These are phyloP conservation scores for Kuraishia borneana DNA, from an alignment of 805 yeast genomes.

Conservation along the genomic window DNA sequence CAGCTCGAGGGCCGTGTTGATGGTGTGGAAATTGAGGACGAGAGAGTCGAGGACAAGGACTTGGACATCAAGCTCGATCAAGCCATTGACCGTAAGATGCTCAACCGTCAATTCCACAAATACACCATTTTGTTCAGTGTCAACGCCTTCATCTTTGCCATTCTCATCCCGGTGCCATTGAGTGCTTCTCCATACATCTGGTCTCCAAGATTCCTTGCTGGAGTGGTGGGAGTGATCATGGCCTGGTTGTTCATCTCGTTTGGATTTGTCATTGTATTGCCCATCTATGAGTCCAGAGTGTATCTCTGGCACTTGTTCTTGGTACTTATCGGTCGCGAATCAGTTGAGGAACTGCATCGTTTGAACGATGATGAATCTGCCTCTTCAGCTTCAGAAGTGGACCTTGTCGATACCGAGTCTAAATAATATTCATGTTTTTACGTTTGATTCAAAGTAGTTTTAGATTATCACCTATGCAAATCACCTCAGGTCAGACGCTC, in stretches of 20 bases:
- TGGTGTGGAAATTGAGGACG: not conserved
- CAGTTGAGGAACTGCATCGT: not conserved
- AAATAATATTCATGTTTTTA: too few species aligned
- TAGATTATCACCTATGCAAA: not conserved
- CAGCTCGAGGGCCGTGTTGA: constrained; percentile 1
- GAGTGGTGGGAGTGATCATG: constrained; percentile 18
- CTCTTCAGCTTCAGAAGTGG: not conserved
- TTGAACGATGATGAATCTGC: not conserved
- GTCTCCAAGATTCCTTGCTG: constrained; percentile 19
- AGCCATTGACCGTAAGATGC: constrained; percentile 4
- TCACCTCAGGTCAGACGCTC: constrained; percentile 16
- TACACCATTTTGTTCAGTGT: constrained; percentile 14
- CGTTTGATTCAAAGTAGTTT: not conserved
- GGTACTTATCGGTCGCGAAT: not conserved
- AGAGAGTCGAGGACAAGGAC: not conserved
- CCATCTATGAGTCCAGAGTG: constrained; percentile 3
- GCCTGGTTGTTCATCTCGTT: constrained; percentile 22
- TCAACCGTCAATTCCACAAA: constrained; percentile 19
- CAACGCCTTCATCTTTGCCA: constrained; percentile 13
- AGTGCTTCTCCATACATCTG: constrained; percentile 23
- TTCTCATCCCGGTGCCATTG: constrained; percentile 23
- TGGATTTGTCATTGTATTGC: not conserved
- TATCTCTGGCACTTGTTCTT: constrained; percentile 1
- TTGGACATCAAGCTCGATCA: constrained; percentile 1
- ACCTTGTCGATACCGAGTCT: not conserved